Evolutionary conservation across 345 rosid genomes (phyloP).

Genomic region (Orychophragmus violaceus): DNA sequence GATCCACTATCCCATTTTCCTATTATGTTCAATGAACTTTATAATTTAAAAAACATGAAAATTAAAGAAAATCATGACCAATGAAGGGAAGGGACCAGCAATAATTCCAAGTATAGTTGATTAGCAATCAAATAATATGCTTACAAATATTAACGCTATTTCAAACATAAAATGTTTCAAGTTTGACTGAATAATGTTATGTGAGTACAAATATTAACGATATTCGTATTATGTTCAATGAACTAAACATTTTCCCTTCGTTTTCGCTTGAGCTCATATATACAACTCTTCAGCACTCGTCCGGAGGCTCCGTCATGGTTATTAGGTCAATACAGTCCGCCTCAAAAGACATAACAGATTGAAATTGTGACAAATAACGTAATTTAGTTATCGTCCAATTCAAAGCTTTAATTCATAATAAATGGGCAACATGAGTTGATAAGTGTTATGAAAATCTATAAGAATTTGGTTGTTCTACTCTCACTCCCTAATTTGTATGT

Average conservation of each 20-base stretch:
- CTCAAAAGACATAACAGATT: neutral
- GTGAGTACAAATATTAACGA: neutral
- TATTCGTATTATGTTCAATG: neutral
- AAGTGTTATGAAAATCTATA: neutral
- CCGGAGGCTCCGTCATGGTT: neutral
- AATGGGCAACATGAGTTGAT: neutral
- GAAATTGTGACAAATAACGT: neutral
- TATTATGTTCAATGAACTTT: slow-evolving; percentile 28
- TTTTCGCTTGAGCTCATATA: no score
- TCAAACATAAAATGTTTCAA: neutral
- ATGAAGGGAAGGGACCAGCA: slow-evolving; percentile 19
- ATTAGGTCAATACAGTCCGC: neutral
- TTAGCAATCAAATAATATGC: neutral
- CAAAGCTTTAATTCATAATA: neutral
- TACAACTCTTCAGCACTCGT: neutral
- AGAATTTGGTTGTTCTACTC: neutral
- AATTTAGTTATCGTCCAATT: neutral
- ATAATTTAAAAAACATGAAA: neutral
- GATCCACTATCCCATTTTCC: slow-evolving; percentile 14
- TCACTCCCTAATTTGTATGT: neutral
- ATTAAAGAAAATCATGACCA: slow-evolving; percentile 18
- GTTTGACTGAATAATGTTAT: neutral
- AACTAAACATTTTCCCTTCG: no score
- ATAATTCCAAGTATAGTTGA: slow-evolving; percentile 13
- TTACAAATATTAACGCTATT: neutral